Evolutionary conservation across 495 filamentous ascomycete species (phyloP), one percentile per base, ranked within the genome.

Genomic region (Hypoxylon lienhwacheense): DNA sequence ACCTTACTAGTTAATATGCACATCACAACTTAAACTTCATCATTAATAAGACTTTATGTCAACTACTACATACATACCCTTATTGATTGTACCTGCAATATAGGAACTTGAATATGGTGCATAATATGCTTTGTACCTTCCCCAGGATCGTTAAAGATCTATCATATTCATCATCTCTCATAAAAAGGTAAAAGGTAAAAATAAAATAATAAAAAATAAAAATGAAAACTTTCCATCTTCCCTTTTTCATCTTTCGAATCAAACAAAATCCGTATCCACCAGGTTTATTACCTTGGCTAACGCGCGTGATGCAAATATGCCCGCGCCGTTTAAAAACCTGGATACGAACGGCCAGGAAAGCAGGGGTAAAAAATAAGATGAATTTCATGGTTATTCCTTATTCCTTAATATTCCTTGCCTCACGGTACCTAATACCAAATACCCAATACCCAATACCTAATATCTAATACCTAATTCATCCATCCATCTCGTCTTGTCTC

Each of bases 401-500:
- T 8, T n/a, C n/a, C n/a, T n/a, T n/a, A n/a, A n/a, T n/a, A n/a
- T n/a, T n/a, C n/a, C 39, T 25, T 28, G 5, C 10, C 25, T 28
- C 25, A 35, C 33, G 8, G 8, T 35, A 35, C 33, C 33, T n/a
- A n/a, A n/a, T n/a, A n/a, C n/a, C n/a, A n/a, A n/a, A n/a, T n/a
- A n/a, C n/a, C n/a, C n/a, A n/a, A n/a, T n/a, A n/a, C n/a, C n/a
- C n/a, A n/a, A n/a, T n/a, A n/a, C n/a, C n/a, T n/a, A n/a, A n/a
- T n/a, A n/a, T n/a, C n/a, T n/a, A n/a, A n/a, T n/a, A n/a, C 2
- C 28, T n/a, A 31, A 2, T 36, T 21, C 25, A 32, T 52, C 43
- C 44, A 49, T 61, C 45, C 57, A 51, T 55, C 51, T 55, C 57
- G 51, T n/a, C 51, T 42, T 53, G 47, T 61, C 48, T 55, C 58